These are phyloP conservation scores for Lojkania enalia DNA, from an alignment of 2,329 filamentous ascomycete species.

Conservation along the genomic window DNA sequence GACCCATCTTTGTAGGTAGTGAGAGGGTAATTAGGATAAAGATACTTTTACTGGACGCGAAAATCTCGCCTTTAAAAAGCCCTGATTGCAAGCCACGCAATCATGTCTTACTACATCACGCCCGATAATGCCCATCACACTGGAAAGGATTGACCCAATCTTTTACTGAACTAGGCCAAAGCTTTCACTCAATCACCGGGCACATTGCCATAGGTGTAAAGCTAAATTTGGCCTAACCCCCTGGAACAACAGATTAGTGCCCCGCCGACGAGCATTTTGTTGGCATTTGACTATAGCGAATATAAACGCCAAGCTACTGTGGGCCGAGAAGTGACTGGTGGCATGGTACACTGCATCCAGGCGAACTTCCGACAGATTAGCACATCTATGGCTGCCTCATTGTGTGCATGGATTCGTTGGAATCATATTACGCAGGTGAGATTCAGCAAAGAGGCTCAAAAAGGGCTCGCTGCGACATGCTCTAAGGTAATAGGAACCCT, in stretches of 20 bases:
- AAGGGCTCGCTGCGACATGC: too few relatives aligned
- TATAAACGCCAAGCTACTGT: constrained; percentile 11
- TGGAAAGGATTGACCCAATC: too few relatives aligned
- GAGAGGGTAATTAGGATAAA: constrained; percentile 2
- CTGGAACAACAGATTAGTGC: constrained; percentile 8
- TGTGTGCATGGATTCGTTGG: too few relatives aligned
- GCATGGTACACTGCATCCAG: constrained; percentile 17
- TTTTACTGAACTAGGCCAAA: too few relatives aligned
- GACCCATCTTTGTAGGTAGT: constrained; percentile 28
- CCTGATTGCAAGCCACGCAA: background rate
- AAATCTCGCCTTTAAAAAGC: constrained; percentile 5
- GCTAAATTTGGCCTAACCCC: constrained; percentile 5
- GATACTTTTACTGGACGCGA: background rate
- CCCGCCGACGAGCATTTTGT: constrained; percentile 10
- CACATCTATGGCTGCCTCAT: too few relatives aligned
- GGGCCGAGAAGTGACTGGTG: constrained; percentile 13
- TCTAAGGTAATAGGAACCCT: too few relatives aligned
- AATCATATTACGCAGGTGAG: too few relatives aligned
- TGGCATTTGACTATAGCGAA: too few relatives aligned
- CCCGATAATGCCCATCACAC: too few relatives aligned
- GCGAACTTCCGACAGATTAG: constrained; percentile 9
- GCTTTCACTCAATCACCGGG: constrained; percentile 10
- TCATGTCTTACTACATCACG: too few relatives aligned
- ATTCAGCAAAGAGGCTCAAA: too few relatives aligned
- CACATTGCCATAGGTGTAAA: constrained; percentile 8